These are phyloP conservation scores for Amanita thiersii DNA, from an alignment of 768 basidiomycete species.

Conservation along the genomic window DNA sequence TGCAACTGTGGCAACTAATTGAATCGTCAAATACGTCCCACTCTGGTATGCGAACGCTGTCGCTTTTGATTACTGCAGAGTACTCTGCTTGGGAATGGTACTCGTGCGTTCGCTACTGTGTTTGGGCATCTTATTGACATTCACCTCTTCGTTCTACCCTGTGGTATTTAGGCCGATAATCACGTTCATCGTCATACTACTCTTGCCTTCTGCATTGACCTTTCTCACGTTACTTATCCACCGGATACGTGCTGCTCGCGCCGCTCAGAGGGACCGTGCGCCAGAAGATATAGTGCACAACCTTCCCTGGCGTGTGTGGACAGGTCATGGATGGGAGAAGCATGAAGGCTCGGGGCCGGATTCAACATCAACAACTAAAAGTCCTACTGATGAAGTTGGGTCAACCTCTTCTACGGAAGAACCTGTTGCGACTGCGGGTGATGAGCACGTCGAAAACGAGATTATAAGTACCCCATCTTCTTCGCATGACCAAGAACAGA, in stretches of 20 bases:
- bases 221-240: conserved; percentile 86
- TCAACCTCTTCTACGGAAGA: conserved; percentile 10
- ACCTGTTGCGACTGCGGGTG: not conserved
- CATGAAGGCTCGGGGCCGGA: conserved; percentile 39
- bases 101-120: conserved; percentile 45
- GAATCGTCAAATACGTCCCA: conserved; percentile 70
- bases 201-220: conserved; percentile 85
- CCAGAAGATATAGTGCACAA: conserved; percentile 72
- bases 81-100: conserved; percentile 91
- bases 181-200: conserved; percentile 79
- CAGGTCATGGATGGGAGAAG: conserved; percentile 74
- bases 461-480: conserved; percentile 27
- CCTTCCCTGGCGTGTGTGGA: conserved; percentile 81
- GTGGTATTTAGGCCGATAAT: conserved; percentile 73
- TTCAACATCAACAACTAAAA: conserved; percentile 18
- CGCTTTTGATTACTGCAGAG: conserved; percentile 68
- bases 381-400: conserved; percentile 10
- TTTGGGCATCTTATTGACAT: conserved; percentile 4
- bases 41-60: conserved; percentile 66
- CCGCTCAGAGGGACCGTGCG: conserved; percentile 77
- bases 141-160: conserved; percentile 8
- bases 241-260: conserved; percentile 75
- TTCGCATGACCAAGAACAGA: conserved; percentile 22
- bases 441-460: not conserved
- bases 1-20: conserved; percentile 61